Percentiles rank a stretch among this genome's conserved stretches.
Conservation (phyloP, 2,329 filamentous ascomycete species). For the Curvularia sp. region DNA sequence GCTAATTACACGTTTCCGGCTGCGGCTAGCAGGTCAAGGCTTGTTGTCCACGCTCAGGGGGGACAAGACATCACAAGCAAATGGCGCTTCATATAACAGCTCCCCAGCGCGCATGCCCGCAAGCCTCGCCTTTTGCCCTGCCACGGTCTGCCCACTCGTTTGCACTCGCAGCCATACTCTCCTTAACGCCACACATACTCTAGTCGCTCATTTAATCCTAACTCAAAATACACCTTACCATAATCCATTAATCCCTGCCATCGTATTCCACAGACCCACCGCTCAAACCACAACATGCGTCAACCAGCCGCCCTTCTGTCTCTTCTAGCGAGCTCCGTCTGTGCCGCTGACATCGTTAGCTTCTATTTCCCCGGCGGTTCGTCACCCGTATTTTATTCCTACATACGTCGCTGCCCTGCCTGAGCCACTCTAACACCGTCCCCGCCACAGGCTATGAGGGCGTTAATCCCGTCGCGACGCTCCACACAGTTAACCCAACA, state of each 20-base stretch:
- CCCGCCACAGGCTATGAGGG: conserved; percentile 26
- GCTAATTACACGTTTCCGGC: conserved; percentile 6
- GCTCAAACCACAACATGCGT: conserved; percentile 25
- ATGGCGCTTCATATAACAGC: conserved; percentile 12
- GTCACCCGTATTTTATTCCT: background rate
- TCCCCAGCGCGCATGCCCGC: conserved; percentile 3
- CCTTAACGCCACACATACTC: conserved; percentile 8
- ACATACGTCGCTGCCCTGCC: background rate
- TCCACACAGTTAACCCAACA: conserved; percentile 29
- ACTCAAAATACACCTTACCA: background rate
- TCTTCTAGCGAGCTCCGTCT: conserved; percentile 28
- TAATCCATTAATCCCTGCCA: conserved; percentile 8
- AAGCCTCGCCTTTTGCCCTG: conserved; percentile 7
- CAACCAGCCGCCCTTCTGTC: conserved; percentile 30
- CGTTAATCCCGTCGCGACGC: conserved; percentile 32
- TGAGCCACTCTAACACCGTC: conserved; percentile 2
- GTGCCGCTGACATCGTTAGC: conserved; percentile 26
- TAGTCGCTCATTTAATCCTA: conserved; percentile 10
- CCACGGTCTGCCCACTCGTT: conserved; percentile 7
- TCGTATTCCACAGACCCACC: conserved; percentile 9
- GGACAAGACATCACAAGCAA: conserved; percentile 6
- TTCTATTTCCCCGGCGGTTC: conserved; percentile 37
- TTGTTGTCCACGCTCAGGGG: conserved; percentile 18
- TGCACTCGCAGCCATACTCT: conserved; percentile 10
- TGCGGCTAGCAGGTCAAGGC: conserved; percentile 19